Evolutionary conservation across 371 early-diverging fungal genomes (phyloP).

Genomic region (Paraphysoderma sedebokerense): DNA sequence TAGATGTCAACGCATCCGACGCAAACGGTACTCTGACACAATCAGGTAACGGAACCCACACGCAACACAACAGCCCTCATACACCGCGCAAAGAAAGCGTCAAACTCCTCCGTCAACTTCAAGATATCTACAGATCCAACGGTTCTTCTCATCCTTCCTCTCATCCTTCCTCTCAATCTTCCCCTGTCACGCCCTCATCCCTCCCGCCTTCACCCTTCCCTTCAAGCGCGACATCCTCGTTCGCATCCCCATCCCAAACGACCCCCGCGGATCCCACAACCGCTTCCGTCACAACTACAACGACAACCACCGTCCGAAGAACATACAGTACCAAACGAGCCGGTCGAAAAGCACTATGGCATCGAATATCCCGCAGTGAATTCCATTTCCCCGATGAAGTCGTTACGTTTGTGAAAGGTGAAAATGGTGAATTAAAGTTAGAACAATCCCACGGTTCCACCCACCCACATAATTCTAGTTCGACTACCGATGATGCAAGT

Average conservation of each 20-base stretch:
- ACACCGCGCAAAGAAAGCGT: background rate
- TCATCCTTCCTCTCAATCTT: too few species aligned
- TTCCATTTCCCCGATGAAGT: background rate
- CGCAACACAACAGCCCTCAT: background rate
- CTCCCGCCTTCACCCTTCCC: too few species aligned
- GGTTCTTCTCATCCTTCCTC: background rate
- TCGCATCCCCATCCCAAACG: too few species aligned
- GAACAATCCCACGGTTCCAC: too few species aligned
- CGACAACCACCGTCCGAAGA: background rate
- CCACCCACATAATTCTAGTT: too few species aligned
- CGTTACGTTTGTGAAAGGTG: too few species aligned
- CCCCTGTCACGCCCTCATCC: too few species aligned
- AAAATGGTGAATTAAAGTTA: too few species aligned
- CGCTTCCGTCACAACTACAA: background rate
- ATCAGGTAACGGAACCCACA: background rate
- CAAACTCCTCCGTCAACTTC: background rate
- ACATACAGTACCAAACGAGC: background rate
- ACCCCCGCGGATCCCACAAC: background rate
- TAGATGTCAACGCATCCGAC: background rate
- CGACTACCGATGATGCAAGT: too few species aligned
- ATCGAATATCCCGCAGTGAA: conserved; percentile 3
- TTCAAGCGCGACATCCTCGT: too few species aligned
- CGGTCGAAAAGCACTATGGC: background rate
- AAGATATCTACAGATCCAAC: background rate
- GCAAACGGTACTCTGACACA: background rate